Base-by-base conservation (phyloP, 2,329 filamentous ascomycete species). In the Aspergillus fischeri region DNA sequence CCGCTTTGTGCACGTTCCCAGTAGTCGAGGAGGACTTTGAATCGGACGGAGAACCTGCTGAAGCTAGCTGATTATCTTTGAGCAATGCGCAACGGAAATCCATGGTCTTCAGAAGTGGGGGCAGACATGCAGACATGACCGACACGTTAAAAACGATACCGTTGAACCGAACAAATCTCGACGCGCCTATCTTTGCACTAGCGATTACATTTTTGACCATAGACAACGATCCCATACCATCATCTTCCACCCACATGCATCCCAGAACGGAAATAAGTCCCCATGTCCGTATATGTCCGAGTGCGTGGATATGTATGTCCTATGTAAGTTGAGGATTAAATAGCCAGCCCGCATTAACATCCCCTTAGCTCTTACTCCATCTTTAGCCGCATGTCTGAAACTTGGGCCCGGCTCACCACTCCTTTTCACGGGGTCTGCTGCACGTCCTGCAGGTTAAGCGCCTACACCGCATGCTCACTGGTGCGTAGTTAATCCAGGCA, bases 1-100 rank as follows among this genome's bases (percentile, higher is more conserved):
- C 93, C 17, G 92, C 92, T 1, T 88, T 97, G 28, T 77, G 97
- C 61, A 97, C 93, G 11, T 99, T 92, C 71, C 92, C 94, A 0
- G 82, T 97, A 41, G 77, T 84, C 20, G 92, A 95, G 63, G 78
- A 95, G 48, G 90, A 96, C 61, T 87, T 92, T 35, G 86, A 88
- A 2, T 86, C 77, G 8, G 78, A 80, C 17, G 80, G 79, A 11
- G 76, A 78, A n/a, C 25, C 44, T 8, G 49, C 35, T 20, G n/a
- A 38, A 38, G 4, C 49, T 11, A 47, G 44, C 24, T 47, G 44
- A 47, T 27, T 10, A 47, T 7, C n/a, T 44, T 21, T 20, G 41
- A 21, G n/a, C 41, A 9, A 44, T 20, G 27, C 8, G 27, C 7
- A 50, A 17, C 29, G 9, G 27, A 32, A 50, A 14, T 42, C 42